phyloP scores from a whole-genome alignment of 805 yeast species.

The Candida awuae region DNA sequence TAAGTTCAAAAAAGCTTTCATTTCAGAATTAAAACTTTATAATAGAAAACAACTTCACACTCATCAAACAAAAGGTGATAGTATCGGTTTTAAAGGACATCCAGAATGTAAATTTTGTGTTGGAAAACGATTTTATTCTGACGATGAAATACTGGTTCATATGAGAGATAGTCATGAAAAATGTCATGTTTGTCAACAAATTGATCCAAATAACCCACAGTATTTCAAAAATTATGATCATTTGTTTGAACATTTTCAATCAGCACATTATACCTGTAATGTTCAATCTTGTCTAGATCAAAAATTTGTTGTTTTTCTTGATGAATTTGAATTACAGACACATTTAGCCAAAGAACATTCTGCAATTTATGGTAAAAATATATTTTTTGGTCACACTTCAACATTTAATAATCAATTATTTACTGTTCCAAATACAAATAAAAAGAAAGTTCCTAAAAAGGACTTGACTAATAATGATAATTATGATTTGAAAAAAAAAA shows the following conservation, averaged over 20 bases:
- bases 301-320: slow-evolving; percentile 85
- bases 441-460: slow-evolving; percentile 10
- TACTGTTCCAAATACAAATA: slow-evolving; percentile 36
- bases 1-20: slow-evolving; percentile 66
- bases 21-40: slow-evolving; percentile 58
- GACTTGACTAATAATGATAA: slow-evolving; percentile 13
- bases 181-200: slow-evolving; percentile 82
- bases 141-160: slow-evolving; percentile 78
- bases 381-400: slow-evolving; percentile 14
- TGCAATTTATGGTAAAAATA: slow-evolving; percentile 34
- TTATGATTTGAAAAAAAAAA: slow-evolving; percentile 38
- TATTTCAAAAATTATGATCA: slow-evolving; percentile 73
- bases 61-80: slow-evolving; percentile 73
- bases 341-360: slow-evolving; percentile 79
- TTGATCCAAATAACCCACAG: slow-evolving; percentile 52
- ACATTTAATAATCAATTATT: slow-evolving; percentile 42
- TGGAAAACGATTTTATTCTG: slow-evolving; percentile 71
- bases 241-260: slow-evolving; percentile 65
- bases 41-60: slow-evolving; percentile 51
- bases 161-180: slow-evolving; percentile 78
- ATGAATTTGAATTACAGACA: slow-evolving; percentile 76
- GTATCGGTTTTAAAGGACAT: slow-evolving; percentile 76
- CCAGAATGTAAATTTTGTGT: slow-evolving; percentile 81
- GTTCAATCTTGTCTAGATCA: slow-evolving; percentile 75
- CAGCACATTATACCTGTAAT: slow-evolving; percentile 68